These are phyloP conservation scores for Colletotrichum sublineola DNA, from an alignment of 2,329 filamentous ascomycete genomes.

Conservation along the genomic window DNA sequence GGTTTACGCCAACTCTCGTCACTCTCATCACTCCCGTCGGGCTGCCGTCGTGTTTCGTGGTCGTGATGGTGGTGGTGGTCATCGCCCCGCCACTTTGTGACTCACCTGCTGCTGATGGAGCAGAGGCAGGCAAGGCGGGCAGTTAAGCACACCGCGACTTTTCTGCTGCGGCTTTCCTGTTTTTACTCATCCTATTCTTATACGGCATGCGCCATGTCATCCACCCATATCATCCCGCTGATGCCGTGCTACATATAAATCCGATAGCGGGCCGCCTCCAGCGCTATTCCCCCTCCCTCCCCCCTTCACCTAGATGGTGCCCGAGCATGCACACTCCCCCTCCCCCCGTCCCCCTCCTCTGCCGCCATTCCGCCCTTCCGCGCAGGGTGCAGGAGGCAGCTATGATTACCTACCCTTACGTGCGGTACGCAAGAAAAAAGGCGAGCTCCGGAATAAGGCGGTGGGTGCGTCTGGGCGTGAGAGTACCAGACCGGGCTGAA, in stretches of 20 bases:
- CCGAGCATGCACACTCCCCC: constrained; percentile 20
- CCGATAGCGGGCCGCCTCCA: constrained; percentile 36
- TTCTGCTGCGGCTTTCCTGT: background rate
- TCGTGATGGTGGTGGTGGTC: background rate
- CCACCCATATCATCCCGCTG: constrained; percentile 13
- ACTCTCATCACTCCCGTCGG: background rate
- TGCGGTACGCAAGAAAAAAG: constrained; percentile 23
- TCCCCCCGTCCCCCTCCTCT: constrained; percentile 2
- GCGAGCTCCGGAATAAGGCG: constrained; percentile 6
- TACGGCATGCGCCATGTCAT: constrained; percentile 5
- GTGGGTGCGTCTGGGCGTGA: constrained; percentile 3
- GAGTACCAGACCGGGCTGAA: constrained; percentile 9
- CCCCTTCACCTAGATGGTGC: background rate
- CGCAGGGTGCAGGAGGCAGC: constrained; percentile 1
- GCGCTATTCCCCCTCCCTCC: background rate
- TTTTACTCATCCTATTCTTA: background rate
- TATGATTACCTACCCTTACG: constrained; percentile 35
- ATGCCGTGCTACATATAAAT: constrained; percentile 13
- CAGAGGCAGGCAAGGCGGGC: background rate
- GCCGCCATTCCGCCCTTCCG: constrained; percentile 11
- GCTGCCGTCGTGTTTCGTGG: background rate
- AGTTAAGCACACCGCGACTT: constrained; percentile 13
- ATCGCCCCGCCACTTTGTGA: constrained; percentile 2
- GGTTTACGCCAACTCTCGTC: background rate
- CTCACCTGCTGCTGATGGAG: background rate